Conservation (phyloP, 2,329 filamentous ascomycete species). For the Xylariaceae sp. region DNA sequence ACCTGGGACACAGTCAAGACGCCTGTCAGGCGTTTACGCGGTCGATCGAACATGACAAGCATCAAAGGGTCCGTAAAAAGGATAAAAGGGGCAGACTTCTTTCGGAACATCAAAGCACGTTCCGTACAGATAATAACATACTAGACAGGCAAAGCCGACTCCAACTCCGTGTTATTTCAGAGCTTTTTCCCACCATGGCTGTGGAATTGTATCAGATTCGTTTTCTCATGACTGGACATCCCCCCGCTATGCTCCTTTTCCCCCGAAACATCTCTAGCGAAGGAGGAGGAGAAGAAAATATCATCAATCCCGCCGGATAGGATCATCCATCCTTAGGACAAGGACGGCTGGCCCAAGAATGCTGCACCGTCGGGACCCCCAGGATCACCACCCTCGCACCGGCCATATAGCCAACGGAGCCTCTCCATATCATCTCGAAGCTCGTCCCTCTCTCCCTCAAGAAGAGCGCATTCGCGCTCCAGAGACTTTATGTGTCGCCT, state of each 20-base stretch:
- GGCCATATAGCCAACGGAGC: conserved; percentile 30
- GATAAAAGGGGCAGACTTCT: background rate
- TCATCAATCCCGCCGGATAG: conserved; percentile 2
- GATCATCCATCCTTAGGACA: conserved; percentile 11
- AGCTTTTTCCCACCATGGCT: conserved; percentile 6
- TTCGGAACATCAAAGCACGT: background rate
- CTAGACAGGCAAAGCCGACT: background rate
- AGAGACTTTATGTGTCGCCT: conserved; percentile 38
- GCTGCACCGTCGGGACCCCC: conserved; percentile 12
- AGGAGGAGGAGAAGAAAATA: background rate
- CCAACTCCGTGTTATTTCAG: background rate
- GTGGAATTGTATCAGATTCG: background rate
- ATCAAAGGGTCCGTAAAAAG: background rate
- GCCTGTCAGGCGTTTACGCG: background rate
- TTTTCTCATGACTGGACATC: conserved; percentile 9
- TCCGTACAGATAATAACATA: background rate
- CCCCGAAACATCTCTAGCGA: background rate
- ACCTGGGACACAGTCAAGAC: too few relatives aligned
- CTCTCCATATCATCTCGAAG: conserved; percentile 29
- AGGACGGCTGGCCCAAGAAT: conserved; percentile 11
- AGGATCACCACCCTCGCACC: conserved; percentile 23
- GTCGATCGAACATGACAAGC: background rate
- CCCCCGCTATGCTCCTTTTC: conserved; percentile 5
- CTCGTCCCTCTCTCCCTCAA: conserved; percentile 37
- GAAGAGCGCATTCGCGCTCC: conserved; percentile 35